A percentile compares a stretch with the other conserved stretches of the same genome.
phyloP scores from a whole-genome alignment of 176 grass and related monocot genomes.

The Cenchrus fungigraminus region DNA sequence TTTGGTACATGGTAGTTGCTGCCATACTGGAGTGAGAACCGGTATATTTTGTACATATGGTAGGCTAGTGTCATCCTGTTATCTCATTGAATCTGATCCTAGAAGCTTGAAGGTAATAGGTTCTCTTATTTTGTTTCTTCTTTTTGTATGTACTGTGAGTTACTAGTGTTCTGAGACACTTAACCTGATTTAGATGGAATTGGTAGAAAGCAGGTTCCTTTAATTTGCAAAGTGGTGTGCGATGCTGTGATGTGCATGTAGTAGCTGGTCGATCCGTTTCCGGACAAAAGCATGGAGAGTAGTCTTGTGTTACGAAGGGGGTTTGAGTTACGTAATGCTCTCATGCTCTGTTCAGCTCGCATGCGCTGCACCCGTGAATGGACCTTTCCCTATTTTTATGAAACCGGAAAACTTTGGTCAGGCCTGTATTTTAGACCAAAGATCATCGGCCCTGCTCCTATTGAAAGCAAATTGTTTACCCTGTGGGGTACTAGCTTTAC shows the following conservation, averaged over 20 bases:
- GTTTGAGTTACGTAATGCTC: too few relatives aligned
- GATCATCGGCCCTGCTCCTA: too few relatives aligned
- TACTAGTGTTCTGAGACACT: conserved; percentile 16
- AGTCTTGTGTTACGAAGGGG: too few relatives aligned
- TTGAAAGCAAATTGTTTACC: too few relatives aligned
- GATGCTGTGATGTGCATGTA: conserved; percentile 5
- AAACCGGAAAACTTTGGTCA: too few relatives aligned
- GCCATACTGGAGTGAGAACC: conserved; percentile 19
- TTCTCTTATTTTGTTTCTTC: background rate
- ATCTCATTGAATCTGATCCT: conserved; percentile 35
- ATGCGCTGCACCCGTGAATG: too few relatives aligned
- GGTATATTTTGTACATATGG: conserved; percentile 59
- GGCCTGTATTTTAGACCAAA: too few relatives aligned
- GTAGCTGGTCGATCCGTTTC: background rate
- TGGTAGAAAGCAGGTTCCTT: conserved; percentile 40
- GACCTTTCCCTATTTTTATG: too few relatives aligned
- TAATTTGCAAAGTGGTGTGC: background rate
- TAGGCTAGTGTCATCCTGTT: conserved; percentile 36
- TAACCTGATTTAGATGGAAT: conserved; percentile 47
- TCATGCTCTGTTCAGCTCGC: too few relatives aligned
- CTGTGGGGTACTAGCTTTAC: too few relatives aligned
- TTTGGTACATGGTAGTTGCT: conserved; percentile 78
- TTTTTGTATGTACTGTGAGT: conserved; percentile 38
- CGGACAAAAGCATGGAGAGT: too few relatives aligned
- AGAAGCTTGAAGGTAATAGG: conserved; percentile 49